A percentile compares a stretch with the other conserved stretches of the same genome.
Conservation (phyloP, 129 eudicot genomes). For the Kitagawia praeruptora region DNA sequence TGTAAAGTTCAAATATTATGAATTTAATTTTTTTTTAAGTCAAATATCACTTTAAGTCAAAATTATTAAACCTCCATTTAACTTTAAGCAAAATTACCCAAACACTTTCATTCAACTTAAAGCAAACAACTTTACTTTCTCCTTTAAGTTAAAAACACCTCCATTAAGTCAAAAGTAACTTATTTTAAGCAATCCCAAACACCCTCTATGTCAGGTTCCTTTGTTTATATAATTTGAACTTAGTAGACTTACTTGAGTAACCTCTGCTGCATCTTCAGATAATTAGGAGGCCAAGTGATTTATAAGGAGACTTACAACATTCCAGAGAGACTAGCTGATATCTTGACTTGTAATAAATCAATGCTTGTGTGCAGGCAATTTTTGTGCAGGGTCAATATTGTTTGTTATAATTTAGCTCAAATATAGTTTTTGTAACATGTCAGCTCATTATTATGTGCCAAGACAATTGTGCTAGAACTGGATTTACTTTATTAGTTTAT, state of each 20-base stretch:
- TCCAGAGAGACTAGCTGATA: not conserved
- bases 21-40: too few relatives aligned
- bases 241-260: not conserved
- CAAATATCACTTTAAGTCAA: too few relatives aligned
- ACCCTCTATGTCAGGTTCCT: not conserved
- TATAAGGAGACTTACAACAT: constrained; percentile 5
- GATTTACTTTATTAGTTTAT: not conserved
- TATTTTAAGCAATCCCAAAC: too few relatives aligned
- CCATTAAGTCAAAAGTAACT: too few relatives aligned
- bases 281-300: constrained; percentile 17
- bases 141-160: too few relatives aligned
- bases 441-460: not conserved
- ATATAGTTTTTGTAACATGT: constrained; percentile 1
- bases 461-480: not conserved
- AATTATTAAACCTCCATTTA: too few relatives aligned
- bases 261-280: constrained; percentile 19
- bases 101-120: too few relatives aligned
- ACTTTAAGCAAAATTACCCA: too few relatives aligned
- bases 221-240: not conserved
- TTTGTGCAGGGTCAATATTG: not conserved
- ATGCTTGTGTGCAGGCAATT: not conserved
- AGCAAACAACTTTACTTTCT: too few relatives aligned
- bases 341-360: not conserved
- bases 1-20: too few relatives aligned
- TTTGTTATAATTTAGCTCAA: not conserved